Evolutionary conservation across 2,329 filamentous ascomycete genomes (phyloP).

Genomic region (Camillea tinctor): DNA sequence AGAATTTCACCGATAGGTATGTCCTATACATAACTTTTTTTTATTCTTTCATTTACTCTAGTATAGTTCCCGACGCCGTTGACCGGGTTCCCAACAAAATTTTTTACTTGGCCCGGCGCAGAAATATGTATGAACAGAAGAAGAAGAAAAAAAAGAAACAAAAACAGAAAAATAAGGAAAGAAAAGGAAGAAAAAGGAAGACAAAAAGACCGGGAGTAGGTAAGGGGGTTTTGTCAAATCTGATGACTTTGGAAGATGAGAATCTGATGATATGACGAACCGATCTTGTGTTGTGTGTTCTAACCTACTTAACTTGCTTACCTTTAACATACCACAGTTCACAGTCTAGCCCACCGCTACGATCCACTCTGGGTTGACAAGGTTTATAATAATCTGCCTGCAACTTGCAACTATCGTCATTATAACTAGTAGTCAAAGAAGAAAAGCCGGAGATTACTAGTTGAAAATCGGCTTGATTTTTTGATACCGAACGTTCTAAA

Average conservation of each 20-base stretch:
- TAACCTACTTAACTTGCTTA: too few species aligned
- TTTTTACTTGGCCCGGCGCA: slow-evolving; percentile 5
- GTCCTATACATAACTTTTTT: background rate
- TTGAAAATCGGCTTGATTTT: slow-evolving; percentile 14
- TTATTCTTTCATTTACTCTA: background rate
- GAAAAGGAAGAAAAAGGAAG: too few species aligned
- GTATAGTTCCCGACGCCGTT: slow-evolving; percentile 6
- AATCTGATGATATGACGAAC: slow-evolving; percentile 13
- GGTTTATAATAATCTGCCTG: too few species aligned
- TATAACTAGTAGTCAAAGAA: slow-evolving; percentile 8
- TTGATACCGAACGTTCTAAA: slow-evolving; percentile 9
- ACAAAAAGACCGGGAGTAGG: background rate
- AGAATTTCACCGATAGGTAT: background rate
- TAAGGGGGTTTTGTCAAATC: background rate
- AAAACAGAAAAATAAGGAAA: background rate
- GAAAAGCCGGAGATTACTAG: slow-evolving; percentile 20
- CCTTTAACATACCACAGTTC: too few species aligned
- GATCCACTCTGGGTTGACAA: slow-evolving; percentile 14
- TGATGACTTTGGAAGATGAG: too few species aligned
- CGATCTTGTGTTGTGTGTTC: slow-evolving; percentile 6
- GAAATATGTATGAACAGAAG: background rate
- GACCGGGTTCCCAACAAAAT: slow-evolving; percentile 22
- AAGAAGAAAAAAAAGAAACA: background rate
- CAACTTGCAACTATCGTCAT: too few species aligned
- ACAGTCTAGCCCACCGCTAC: too few species aligned